These are phyloP conservation scores for Gillenia trifoliata DNA, from an alignment of 306 rosid species.

Conservation along the genomic window DNA sequence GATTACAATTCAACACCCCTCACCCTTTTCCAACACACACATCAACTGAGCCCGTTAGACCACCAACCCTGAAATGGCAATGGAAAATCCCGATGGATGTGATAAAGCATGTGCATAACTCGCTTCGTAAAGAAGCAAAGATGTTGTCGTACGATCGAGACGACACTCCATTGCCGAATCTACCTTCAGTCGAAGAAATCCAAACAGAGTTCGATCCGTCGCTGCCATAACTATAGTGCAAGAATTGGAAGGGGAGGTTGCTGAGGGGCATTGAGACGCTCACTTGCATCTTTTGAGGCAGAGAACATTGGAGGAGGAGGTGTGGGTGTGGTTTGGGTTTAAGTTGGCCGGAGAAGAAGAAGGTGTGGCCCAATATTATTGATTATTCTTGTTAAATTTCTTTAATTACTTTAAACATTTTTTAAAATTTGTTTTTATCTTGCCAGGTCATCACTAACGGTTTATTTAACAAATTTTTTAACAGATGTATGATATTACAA, in stretches of 20 bases:
- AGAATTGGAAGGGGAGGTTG: constrained; percentile 66
- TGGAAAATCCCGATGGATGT: constrained; percentile 62
- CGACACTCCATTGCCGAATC: constrained; percentile 44
- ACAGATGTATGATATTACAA: no score
- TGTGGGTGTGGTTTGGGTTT: no score
- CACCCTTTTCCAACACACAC: background rate
- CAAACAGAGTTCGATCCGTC: constrained; percentile 67
- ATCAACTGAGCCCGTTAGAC: background rate
- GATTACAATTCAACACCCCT: no score
- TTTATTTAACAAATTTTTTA: no score
- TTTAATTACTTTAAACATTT: no score
- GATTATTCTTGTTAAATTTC: no score
- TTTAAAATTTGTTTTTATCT: no score
- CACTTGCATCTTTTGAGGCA: constrained; percentile 70
- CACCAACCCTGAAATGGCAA: constrained; percentile 43
- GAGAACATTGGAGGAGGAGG: constrained; percentile 40
- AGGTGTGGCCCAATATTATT: no score
- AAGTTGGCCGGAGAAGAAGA: no score
- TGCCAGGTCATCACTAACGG: no score
- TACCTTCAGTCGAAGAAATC: constrained; percentile 57
- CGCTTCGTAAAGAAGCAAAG: constrained; percentile 54
- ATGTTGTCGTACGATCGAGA: constrained; percentile 65
- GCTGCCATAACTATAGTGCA: constrained; percentile 70
- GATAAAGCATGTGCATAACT: constrained; percentile 54
- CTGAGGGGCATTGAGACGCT: constrained; percentile 59